Conservation (phyloP, 1,284 basidiomycete species). For the Leccinum pachyderme region DNA sequence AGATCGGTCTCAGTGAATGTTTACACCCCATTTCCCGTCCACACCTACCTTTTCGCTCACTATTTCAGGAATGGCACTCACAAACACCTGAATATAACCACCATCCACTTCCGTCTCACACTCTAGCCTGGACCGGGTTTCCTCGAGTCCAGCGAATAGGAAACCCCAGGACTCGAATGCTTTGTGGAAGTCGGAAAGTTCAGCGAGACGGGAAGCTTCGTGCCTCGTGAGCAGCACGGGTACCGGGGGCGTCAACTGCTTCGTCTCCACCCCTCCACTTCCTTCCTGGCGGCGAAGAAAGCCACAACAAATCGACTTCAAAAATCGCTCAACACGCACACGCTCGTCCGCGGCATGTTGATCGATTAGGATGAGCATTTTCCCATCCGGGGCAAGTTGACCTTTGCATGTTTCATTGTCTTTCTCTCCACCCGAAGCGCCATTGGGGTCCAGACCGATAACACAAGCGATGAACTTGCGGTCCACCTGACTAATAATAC, state of each 20-base stretch:
- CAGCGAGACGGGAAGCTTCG: slow-evolving; percentile 54
- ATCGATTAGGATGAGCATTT: slow-evolving; percentile 78
- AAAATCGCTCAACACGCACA: slow-evolving; percentile 81
- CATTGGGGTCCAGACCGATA: slow-evolving; percentile 28
- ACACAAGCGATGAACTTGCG: slow-evolving; percentile 84
- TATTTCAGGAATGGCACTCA: slow-evolving; percentile 59
- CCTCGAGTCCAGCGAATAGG: slow-evolving; percentile 44
- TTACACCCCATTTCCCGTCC: background rate
- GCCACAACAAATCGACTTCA: slow-evolving; percentile 65
- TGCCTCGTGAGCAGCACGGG: slow-evolving; percentile 62
- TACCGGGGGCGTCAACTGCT: slow-evolving; percentile 47
- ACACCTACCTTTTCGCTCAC: slow-evolving; percentile 64
- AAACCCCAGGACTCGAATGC: slow-evolving; percentile 77
- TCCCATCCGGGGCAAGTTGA: slow-evolving; percentile 8
- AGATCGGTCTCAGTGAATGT: slow-evolving; percentile 8
- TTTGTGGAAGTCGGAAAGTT: slow-evolving; percentile 40
- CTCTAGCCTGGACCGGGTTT: slow-evolving; percentile 16
- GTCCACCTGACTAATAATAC: slow-evolving; percentile 82
- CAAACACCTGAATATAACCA: slow-evolving; percentile 57
- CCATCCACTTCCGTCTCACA: slow-evolving; percentile 27
- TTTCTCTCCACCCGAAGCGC: slow-evolving; percentile 13
- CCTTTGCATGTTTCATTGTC: slow-evolving; percentile 10
- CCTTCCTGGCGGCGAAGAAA: slow-evolving; percentile 47
- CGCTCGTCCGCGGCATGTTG: slow-evolving; percentile 97
- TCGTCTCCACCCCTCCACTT: slow-evolving; percentile 37